These are phyloP conservation scores for Helichrysum umbraculigerum DNA, from an alignment of 129 eudicot genomes.

Conservation along the genomic window DNA sequence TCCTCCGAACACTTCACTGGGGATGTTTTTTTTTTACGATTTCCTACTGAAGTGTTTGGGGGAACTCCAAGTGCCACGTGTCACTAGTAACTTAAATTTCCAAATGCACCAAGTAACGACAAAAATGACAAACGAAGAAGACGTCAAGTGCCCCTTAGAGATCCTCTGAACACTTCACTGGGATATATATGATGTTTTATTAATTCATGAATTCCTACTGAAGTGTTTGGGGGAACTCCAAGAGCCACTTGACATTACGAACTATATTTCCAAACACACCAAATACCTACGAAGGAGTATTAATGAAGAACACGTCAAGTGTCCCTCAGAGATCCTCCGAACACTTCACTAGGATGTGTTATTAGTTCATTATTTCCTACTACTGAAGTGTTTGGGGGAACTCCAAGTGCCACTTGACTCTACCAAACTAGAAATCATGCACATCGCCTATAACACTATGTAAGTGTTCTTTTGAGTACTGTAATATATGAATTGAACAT, in stretches of 20 bases:
- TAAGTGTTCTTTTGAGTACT: background rate
- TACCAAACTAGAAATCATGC: background rate
- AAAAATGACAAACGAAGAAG: background rate
- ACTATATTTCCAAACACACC: background rate
- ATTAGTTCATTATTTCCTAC: background rate
- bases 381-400: slow-evolving; percentile 31
- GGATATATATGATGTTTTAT: slow-evolving; percentile 5
- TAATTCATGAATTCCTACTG: background rate
- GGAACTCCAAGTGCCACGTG: slow-evolving; percentile 28
- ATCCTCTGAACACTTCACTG: slow-evolving; percentile 30
- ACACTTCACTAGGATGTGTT: slow-evolving; percentile 17
- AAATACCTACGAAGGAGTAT: background rate
- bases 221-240: slow-evolving; percentile 29
- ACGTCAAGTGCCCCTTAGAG: slow-evolving; percentile 18
- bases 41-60: slow-evolving; percentile 32
- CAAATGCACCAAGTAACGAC: background rate
- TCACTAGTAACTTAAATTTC: background rate
- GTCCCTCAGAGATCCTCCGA: slow-evolving; percentile 26
- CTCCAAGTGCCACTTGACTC: slow-evolving; percentile 21
- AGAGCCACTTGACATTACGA: slow-evolving; percentile 17
- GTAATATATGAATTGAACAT: background rate
- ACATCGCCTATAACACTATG: background rate
- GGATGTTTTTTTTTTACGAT: slow-evolving; percentile 10
- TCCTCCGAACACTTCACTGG: slow-evolving; percentile 32
- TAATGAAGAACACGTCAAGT: slow-evolving; percentile 2